Evolutionary conservation across 2,329 filamentous ascomycete species (phyloP), one percentile per base, ranked within the genome.

Genomic region (Colletotrichum viniferum): DNA sequence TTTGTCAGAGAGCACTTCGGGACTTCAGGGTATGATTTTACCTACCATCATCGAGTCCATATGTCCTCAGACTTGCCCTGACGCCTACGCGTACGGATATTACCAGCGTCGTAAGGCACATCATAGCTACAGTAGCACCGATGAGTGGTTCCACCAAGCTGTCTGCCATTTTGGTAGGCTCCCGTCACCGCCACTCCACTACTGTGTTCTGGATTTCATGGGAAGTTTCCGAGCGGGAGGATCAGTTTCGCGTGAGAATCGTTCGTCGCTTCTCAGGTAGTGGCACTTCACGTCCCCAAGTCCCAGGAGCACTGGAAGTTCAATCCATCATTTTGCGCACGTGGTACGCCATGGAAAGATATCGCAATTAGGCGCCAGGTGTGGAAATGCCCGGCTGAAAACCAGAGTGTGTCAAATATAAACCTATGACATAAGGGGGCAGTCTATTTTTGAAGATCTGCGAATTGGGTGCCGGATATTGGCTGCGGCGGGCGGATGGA

Each of bases 51-150:
- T 74, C 67, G 28, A 74, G 12, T 2, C 71, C 71, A 26, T 30
- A 71, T 8, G 66, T 65, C 18, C 60, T 64, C 4, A 74, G 13
- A 10, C 34, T 74, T 30, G 34, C 16, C 10, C 71, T 62, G 4
- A 74, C 26, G 3, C 32, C 60, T 5, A 74, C 69, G 2, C 71
- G 71, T 48, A 65, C 34, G 13, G 67, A 74, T 7, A 74, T 52
- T 16, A 32, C 71, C n/a, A 74, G 32, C 8, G 71, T 74, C 5
- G 71, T 74, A 48, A 71, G 16, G n/a, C 71, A 74, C 32, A 74
- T 74, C 71, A 74, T 74, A 28, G 66, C 52, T 24, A 60, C 43
- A 2, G 71, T 74, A 16, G 71, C 43, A 30, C 71, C 71, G 8
- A 71, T 36, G 7, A 74, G 7, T 9, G 48, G 18, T 6, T 13